Conservation (phyloP, 768 basidiomycete species). For the Leucocoprinus leucothites region DNA sequence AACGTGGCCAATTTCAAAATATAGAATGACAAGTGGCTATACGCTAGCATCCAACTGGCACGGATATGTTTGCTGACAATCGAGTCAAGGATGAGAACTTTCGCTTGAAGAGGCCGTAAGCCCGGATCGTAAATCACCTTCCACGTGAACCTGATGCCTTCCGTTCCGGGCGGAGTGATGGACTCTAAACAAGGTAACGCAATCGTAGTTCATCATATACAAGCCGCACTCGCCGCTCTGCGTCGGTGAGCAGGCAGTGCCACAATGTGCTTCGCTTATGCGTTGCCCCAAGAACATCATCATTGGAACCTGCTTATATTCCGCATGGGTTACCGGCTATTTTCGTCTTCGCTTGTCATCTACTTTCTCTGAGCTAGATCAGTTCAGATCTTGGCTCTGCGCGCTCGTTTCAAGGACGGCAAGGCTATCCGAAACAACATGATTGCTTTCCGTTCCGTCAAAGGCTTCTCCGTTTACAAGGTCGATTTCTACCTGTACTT, state of each 20-base stretch:
- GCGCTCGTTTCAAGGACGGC: conserved; percentile 6
- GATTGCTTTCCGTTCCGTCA: conserved; percentile 8
- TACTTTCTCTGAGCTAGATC: background rate
- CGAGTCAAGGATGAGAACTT: no score
- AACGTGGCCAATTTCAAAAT: background rate
- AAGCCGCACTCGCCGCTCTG: background rate
- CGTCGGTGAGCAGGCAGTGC: conserved; percentile 3
- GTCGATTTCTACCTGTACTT: background rate
- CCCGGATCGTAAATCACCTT: background rate
- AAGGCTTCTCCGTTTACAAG: conserved; percentile 5
- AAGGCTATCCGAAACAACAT: conserved; percentile 8
- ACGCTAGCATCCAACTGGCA: no score
- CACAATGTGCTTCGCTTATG: conserved; percentile 8
- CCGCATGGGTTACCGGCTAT: background rate
- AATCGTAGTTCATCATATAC: background rate
- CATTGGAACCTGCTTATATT: background rate
- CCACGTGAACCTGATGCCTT: background rate
- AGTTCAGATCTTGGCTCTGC: background rate
- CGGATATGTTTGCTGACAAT: no score
- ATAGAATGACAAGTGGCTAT: background rate
- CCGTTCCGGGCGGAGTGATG: conserved; percentile 5
- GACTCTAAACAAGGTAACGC: background rate
- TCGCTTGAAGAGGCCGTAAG: background rate
- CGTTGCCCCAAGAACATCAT: conserved; percentile 1
- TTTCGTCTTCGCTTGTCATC: background rate